A percentile compares a stretch with the other conserved stretches of the same genome.
phyloP scores from a whole-genome alignment of 192 early-diverging fungal genomes.

The Lobosporangium transversale region DNA sequence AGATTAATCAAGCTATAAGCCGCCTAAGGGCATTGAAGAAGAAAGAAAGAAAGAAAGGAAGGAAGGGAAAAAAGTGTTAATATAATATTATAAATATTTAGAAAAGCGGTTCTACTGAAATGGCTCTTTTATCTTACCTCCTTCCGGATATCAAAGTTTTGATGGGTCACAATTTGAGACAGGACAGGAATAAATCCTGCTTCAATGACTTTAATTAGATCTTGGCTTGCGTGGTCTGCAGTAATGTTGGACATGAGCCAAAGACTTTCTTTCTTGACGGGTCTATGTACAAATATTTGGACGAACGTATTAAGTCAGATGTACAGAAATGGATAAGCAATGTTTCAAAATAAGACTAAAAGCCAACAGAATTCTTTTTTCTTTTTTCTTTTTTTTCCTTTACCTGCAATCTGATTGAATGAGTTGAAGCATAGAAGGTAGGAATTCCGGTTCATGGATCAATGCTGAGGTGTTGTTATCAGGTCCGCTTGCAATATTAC shows the following conservation, averaged over 20 bases:
- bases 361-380: not conserved
- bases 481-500: conserved; percentile 72
- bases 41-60: too few relatives aligned
- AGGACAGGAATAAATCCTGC: conserved; percentile 63
- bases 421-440: conserved; percentile 55
- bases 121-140: conserved; percentile 59
- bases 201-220: conserved; percentile 63
- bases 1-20: conserved; percentile 73
- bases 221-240: conserved; percentile 46
- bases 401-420: conserved; percentile 65
- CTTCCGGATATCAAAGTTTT: conserved; percentile 76
- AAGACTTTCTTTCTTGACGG: conserved; percentile 75
- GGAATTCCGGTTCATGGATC: conserved; percentile 59
- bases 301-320: too few relatives aligned
- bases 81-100: too few relatives aligned
- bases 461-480: conserved; percentile 66
- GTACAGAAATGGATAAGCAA: too few relatives aligned
- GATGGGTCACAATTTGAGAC: conserved; percentile 64
- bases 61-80: too few relatives aligned
- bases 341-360: too few relatives aligned
- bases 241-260: conserved; percentile 80
- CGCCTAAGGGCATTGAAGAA: conserved; percentile 42
- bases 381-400: conserved; percentile 8
- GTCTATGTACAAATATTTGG: conserved; percentile 48
- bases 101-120: too few relatives aligned